Percentiles rank a stretch among this genome's conserved stretches.
Evolutionary conservation across 805 yeast species (phyloP).

Genomic region (Cyberlindnera veronae): DNA sequence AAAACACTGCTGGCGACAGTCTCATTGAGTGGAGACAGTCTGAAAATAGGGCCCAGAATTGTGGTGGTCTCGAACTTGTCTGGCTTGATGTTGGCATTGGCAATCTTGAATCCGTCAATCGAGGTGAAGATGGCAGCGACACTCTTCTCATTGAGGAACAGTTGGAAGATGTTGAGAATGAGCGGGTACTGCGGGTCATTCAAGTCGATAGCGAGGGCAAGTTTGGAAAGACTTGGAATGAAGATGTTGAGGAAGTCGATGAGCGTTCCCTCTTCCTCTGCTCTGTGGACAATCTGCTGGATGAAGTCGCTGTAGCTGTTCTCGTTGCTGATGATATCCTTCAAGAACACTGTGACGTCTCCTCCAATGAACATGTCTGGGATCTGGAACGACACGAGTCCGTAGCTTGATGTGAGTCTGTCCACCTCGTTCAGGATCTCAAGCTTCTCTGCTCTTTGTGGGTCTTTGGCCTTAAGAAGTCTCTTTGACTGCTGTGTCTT

Average conservation of each 20-base stretch:
- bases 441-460: conserved; percentile 35
- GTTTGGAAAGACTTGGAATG: conserved; percentile 36
- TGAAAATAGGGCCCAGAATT: conserved; percentile 71
- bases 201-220: conserved; percentile 37
- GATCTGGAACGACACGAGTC: conserved; percentile 63
- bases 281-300: conserved; percentile 50
- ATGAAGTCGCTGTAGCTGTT: conserved; percentile 44
- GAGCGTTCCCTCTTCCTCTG: conserved; percentile 64
- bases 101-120: conserved; percentile 50
- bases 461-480: conserved; percentile 39
- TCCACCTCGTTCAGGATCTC: conserved; percentile 45
- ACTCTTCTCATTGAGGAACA: conserved; percentile 53
- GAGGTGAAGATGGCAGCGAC: conserved; percentile 60
- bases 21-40: conserved; percentile 68
- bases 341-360: conserved; percentile 27
- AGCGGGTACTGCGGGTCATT: conserved; percentile 50
- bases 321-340: conserved; percentile 29
- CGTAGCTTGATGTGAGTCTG: conserved; percentile 54
- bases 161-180: conserved; percentile 52
- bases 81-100: conserved; percentile 40
- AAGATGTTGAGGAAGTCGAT: conserved; percentile 56
- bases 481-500: conserved; percentile 41
- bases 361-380: conserved; percentile 46
- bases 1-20: conserved; percentile 48
- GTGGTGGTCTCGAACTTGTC: conserved; percentile 57